A percentile compares a stretch with the other conserved stretches of the same genome.
Conservation (phyloP, 2,329 filamentous ascomycete genomes). For the Aureobasidium pullulans region DNA sequence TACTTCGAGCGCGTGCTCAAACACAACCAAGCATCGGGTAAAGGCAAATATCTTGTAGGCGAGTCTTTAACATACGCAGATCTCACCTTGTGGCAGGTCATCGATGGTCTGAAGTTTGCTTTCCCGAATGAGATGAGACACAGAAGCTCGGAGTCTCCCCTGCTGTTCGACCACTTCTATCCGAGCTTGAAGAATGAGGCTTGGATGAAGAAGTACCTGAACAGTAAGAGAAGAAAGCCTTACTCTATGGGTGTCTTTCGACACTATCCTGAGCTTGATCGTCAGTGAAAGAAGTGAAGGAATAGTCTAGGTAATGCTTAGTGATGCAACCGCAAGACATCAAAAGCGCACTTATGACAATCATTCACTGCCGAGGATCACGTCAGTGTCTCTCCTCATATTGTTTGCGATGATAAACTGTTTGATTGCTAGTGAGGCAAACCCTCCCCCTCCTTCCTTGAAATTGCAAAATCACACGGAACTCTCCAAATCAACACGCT, state of each 20-base stretch:
- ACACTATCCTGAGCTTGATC: slow-evolving; percentile 65
- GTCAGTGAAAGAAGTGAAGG: slow-evolving; percentile 27
- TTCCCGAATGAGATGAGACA: slow-evolving; percentile 61
- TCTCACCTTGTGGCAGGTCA: slow-evolving; percentile 63
- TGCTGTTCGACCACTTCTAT: slow-evolving; percentile 56
- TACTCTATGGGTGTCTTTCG: slow-evolving; percentile 64
- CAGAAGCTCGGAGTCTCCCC: slow-evolving; percentile 50
- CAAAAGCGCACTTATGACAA: neutral
- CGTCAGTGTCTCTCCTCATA: neutral
- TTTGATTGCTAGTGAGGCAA: neutral
- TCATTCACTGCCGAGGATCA: neutral
- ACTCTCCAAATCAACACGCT: neutral
- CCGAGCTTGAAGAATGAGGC: slow-evolving; percentile 55
- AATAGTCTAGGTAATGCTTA: neutral
- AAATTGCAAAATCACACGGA: neutral
- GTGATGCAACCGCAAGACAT: no score
- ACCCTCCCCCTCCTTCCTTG: neutral
- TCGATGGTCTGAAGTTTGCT: slow-evolving; percentile 50
- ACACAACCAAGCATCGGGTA: slow-evolving; percentile 48
- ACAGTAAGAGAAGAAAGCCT: slow-evolving; percentile 53
- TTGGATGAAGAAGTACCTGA: slow-evolving; percentile 61
- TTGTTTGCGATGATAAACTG: neutral
- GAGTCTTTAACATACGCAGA: slow-evolving; percentile 63
- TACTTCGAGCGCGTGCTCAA: slow-evolving; percentile 63
- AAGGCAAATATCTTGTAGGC: slow-evolving; percentile 59